Conservation (phyloP, 805 yeast genomes). For the Wickerhamomyces ciferrii region DNA sequence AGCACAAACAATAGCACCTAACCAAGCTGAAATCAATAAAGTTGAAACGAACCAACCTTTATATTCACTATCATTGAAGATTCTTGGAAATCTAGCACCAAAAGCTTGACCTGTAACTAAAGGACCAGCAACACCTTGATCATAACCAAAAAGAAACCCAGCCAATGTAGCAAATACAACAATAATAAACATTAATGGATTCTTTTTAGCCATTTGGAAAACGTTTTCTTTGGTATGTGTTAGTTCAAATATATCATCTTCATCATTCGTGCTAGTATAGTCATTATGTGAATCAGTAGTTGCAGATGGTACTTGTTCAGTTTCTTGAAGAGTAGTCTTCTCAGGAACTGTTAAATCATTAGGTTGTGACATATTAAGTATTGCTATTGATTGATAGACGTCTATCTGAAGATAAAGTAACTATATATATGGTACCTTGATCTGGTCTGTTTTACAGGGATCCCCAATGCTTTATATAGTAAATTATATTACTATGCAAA, state of each 20-base stretch:
- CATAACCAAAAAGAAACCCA: constrained; percentile 7
- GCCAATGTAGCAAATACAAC: constrained; percentile 3
- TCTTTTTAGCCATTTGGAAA: neutral
- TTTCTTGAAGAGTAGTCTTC: too few species aligned
- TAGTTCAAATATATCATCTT: neutral
- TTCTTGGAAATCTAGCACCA: constrained; percentile 6
- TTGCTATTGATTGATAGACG: too few species aligned
- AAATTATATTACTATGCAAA: too few species aligned
- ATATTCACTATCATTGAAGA: constrained; percentile 1
- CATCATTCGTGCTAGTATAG: neutral
- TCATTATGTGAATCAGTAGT: neutral
- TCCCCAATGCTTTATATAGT: too few species aligned
- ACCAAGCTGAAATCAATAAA: constrained; percentile 30
- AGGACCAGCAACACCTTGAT: constrained; percentile 5
- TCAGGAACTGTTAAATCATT: neutral
- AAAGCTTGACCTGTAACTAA: neutral
- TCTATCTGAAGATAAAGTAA: too few species aligned
- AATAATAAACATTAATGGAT: constrained; percentile 1
- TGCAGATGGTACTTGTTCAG: neutral
- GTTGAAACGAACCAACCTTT: constrained; percentile 7
- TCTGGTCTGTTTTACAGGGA: too few species aligned
- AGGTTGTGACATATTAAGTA: too few species aligned
- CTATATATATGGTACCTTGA: too few species aligned
- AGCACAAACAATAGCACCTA: constrained; percentile 35
- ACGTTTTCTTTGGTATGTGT: neutral